phyloP scores from a whole-genome alignment of 257 asterid species.

The Solanum chaucha region DNA sequence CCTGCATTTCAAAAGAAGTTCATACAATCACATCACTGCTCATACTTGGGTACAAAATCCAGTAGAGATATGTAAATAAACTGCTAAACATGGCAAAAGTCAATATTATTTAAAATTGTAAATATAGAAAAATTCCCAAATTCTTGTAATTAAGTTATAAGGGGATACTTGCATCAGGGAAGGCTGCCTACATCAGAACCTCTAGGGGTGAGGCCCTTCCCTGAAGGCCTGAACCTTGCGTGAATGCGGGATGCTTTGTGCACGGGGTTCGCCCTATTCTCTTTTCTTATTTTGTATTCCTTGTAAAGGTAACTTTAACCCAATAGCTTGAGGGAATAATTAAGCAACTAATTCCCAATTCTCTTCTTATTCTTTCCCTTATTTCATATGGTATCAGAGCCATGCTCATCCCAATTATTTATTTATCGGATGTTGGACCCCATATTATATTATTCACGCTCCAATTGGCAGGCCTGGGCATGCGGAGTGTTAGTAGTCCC shows the following conservation, averaged over 20 bases:
- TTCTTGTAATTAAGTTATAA: not conserved
- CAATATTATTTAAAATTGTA: not conserved
- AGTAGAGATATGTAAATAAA: not conserved
- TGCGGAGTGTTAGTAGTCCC: not conserved
- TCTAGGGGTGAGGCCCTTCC: not conserved
- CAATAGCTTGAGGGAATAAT: not conserved
- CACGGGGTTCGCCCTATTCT: not conserved
- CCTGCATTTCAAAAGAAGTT: conserved; percentile 25
- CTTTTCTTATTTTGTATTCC: not conserved
- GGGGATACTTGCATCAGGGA: not conserved
- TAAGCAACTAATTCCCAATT: not conserved
- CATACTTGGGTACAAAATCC: not conserved
- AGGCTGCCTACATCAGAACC: not conserved
- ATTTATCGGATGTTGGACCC: not conserved
- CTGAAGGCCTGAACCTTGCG: not conserved
- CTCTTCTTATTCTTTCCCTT: not conserved
- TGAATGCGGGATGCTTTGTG: not conserved
- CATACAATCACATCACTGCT: not conserved
- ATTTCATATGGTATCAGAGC: not conserved
- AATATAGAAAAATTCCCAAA: not conserved
- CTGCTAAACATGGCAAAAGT: not conserved
- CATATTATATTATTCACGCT: not conserved
- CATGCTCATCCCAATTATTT: not conserved
- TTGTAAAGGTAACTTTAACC: not conserved
- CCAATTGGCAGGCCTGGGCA: not conserved